These are phyloP conservation scores for Neonectria punicea DNA, from an alignment of 2,329 filamentous ascomycete genomes.

Conservation along the genomic window DNA sequence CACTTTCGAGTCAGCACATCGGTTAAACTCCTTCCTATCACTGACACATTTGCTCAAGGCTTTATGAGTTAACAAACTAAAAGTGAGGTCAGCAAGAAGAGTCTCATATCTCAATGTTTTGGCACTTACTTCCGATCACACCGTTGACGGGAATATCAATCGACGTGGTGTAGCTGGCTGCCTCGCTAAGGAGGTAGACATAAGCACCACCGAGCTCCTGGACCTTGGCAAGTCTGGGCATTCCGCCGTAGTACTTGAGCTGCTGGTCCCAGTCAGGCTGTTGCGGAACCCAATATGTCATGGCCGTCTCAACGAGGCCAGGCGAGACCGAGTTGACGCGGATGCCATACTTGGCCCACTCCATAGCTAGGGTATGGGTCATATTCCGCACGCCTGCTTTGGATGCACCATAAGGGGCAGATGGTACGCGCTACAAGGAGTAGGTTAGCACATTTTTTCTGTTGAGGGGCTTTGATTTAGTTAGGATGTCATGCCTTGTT, in stretches of 20 bases:
- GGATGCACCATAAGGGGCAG: conserved; percentile 58
- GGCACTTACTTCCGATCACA: conserved; percentile 31
- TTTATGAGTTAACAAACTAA: conserved; percentile 6
- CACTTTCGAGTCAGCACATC: too few relatives aligned
- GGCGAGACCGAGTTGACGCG: conserved; percentile 34
- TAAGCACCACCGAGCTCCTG: conserved; percentile 68
- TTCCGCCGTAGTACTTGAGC: conserved; percentile 68
- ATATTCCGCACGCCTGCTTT: conserved; percentile 56
- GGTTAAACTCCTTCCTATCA: too few relatives aligned
- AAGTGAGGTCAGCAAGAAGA: not conserved
- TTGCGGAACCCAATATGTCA: conserved; percentile 62
- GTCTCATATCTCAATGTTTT: too few relatives aligned
- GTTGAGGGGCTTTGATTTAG: too few relatives aligned
- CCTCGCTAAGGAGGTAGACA: conserved; percentile 64
- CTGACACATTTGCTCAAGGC: too few relatives aligned
- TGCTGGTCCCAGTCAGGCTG: conserved; percentile 65
- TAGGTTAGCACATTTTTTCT: not conserved
- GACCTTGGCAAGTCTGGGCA: conserved; percentile 62
- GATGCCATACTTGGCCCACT: conserved; percentile 58
- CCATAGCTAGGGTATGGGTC: conserved; percentile 55
- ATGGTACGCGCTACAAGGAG: conserved; percentile 14
- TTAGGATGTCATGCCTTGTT: conserved; percentile 48
- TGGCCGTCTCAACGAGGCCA: conserved; percentile 49
- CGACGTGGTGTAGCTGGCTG: conserved; percentile 59
- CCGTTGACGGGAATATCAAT: conserved; percentile 57